phyloP scores from a whole-genome alignment of 2,329 filamentous ascomycete species.

The Chalaropsis thielavioides region DNA sequence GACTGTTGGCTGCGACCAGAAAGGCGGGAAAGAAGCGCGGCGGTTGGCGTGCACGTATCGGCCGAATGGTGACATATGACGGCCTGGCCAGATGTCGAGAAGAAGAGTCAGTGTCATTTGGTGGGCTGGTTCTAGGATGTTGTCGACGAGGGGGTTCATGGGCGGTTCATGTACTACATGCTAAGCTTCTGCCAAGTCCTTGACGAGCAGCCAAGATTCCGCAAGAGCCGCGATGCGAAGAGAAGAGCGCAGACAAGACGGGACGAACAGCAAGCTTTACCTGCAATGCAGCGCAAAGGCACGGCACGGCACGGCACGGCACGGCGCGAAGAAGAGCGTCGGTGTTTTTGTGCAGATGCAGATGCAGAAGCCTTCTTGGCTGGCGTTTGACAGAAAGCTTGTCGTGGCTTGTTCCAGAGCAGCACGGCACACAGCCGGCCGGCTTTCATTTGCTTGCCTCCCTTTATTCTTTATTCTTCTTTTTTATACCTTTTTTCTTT shows the following conservation, averaged over 20 bases:
- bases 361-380: not conserved
- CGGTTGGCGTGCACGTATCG: not conserved
- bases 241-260: not conserved
- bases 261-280: not conserved
- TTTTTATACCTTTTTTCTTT: no score
- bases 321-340: no score
- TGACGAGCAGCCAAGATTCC: constrained; percentile 1
- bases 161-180: not conserved
- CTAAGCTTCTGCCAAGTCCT: constrained; percentile 5
- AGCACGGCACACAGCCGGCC: not conserved
- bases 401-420: not conserved
- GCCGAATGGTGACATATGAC: not conserved
- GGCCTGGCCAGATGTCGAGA: not conserved
- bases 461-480: not conserved
- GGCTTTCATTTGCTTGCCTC: not conserved
- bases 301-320: no score
- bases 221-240: not conserved
- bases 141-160: no score
- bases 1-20: not conserved
- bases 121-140: no score
- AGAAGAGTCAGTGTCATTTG: no score
- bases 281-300: no score
- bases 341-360: no score
- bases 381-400: constrained; percentile 4
- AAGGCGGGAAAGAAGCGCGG: not conserved